A percentile compares a stretch with the other conserved stretches of the same genome.
Evolutionary conservation across 2,329 filamentous ascomycete genomes (phyloP).

Genomic region (Bipolaris sorokiniana): DNA sequence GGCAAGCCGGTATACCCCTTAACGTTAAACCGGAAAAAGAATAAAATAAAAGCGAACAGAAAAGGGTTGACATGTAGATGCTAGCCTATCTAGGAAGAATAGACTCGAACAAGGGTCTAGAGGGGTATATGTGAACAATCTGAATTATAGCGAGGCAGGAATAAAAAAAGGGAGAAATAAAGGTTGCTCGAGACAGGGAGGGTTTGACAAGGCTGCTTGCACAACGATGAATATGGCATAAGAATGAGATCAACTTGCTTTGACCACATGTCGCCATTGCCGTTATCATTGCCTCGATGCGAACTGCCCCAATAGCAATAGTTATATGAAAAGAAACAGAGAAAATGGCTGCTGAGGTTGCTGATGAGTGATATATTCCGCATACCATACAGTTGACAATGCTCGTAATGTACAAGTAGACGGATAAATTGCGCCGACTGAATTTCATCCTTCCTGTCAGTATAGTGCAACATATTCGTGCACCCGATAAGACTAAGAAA

Average conservation of each 20-base stretch:
- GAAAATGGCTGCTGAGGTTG: too few species aligned
- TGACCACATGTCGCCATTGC: neutral
- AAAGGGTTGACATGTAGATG: neutral
- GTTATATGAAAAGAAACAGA: too few species aligned
- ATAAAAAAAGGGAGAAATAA: neutral
- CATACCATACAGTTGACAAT: too few species aligned
- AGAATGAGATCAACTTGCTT: neutral
- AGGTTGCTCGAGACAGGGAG: neutral
- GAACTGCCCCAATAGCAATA: too few species aligned
- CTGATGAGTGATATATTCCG: too few species aligned
- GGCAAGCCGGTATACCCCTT: neutral
- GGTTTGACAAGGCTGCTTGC: neutral
- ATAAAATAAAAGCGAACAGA: neutral
- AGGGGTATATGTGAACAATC: slow-evolving; percentile 33
- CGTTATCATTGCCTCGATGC: too few species aligned
- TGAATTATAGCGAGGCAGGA: slow-evolving; percentile 21
- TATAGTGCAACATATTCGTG: too few species aligned
- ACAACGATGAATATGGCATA: neutral
- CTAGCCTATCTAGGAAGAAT: slow-evolving; percentile 15
- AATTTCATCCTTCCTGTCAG: too few species aligned
- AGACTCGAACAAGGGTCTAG: slow-evolving; percentile 6
- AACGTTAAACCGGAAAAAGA: slow-evolving; percentile 1
- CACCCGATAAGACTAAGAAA: too few species aligned
- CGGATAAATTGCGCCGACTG: too few species aligned
- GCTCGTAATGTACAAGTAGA: too few species aligned